These are phyloP conservation scores for Lasiosphaeriaceae sp. DNA, from an alignment of 495 filamentous ascomycete species.

Conservation along the genomic window DNA sequence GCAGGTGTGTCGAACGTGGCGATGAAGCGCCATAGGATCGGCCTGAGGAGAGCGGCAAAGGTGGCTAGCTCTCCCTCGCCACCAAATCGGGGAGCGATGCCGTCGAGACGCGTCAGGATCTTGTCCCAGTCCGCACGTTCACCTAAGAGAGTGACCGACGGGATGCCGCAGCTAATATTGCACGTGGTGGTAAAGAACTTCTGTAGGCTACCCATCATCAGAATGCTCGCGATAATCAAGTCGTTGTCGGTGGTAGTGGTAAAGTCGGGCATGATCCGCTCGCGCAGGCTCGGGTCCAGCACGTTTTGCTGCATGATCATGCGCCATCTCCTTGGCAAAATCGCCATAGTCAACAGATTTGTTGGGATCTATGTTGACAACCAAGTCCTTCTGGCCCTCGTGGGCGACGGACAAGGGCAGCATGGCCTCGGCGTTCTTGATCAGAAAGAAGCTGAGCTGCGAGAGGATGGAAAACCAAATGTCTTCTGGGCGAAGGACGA, in stretches of 20 bases:
- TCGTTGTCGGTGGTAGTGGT: slow-evolving; percentile 30
- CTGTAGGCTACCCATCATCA: slow-evolving; percentile 32
- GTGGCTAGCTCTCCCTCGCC: background rate
- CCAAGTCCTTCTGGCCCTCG: background rate
- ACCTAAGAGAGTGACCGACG: slow-evolving; percentile 36
- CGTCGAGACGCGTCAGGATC: slow-evolving; percentile 7
- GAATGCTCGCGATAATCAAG: slow-evolving; percentile 19
- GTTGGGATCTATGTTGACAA: too few species aligned
- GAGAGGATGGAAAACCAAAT: slow-evolving; percentile 55
- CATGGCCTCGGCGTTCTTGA: slow-evolving; percentile 43
- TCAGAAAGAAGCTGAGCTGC: slow-evolving; percentile 50
- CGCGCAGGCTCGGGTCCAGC: slow-evolving; percentile 18
- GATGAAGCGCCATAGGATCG: background rate
- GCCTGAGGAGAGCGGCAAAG: background rate
- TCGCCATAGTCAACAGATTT: background rate
- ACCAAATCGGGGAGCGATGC: background rate
- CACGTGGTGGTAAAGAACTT: slow-evolving; percentile 23
- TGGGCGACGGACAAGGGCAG: slow-evolving; percentile 41
- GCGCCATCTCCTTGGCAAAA: slow-evolving; percentile 3
- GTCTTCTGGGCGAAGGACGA: slow-evolving; percentile 55
- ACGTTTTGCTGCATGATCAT: slow-evolving; percentile 11
- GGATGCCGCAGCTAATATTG: slow-evolving; percentile 29
- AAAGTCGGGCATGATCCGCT: slow-evolving; percentile 34
- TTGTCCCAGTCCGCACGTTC: slow-evolving; percentile 27
- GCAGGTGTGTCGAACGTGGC: background rate